These are phyloP conservation scores for Paecilomyces dactylethromorphus DNA, from an alignment of 2,329 filamentous ascomycete genomes.

Conservation along the genomic window DNA sequence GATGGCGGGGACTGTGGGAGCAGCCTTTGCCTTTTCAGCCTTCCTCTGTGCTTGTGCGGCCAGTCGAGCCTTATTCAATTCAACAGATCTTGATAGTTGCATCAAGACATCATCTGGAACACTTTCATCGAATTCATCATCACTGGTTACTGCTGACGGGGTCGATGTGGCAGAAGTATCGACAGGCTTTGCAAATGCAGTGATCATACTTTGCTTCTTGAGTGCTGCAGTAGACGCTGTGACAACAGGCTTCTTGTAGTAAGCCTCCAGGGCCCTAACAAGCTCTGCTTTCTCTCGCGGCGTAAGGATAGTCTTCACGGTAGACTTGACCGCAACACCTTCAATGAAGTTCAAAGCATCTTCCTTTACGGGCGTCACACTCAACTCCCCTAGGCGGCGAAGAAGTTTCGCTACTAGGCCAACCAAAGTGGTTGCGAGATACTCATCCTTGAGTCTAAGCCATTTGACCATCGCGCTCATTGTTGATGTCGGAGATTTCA, in stretches of 20 bases:
- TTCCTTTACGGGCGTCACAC: slow-evolving; percentile 59
- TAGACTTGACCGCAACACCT: slow-evolving; percentile 46
- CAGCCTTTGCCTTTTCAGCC: slow-evolving; percentile 14
- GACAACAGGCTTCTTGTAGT: slow-evolving; percentile 39
- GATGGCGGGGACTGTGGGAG: slow-evolving; percentile 14
- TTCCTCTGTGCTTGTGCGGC: slow-evolving; percentile 23
- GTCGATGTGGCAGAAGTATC: slow-evolving; percentile 29
- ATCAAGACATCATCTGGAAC: slow-evolving; percentile 35
- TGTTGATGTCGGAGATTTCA: slow-evolving; percentile 59
- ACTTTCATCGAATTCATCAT: slow-evolving; percentile 37
- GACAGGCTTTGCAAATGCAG: slow-evolving; percentile 30
- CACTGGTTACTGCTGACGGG: slow-evolving; percentile 19
- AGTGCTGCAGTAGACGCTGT: slow-evolving; percentile 33
- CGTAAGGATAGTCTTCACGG: slow-evolving; percentile 71
- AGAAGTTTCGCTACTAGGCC: slow-evolving; percentile 79
- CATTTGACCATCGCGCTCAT: slow-evolving; percentile 72
- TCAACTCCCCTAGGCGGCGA: slow-evolving; percentile 68
- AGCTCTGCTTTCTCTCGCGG: slow-evolving; percentile 81
- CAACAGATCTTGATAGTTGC: slow-evolving; percentile 35
- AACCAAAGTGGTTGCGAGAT: slow-evolving; percentile 75
- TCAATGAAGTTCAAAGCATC: slow-evolving; percentile 59
- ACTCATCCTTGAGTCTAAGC: slow-evolving; percentile 82
- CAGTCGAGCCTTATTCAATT: slow-evolving; percentile 34
- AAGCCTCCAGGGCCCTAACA: slow-evolving; percentile 52
- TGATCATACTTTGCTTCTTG: slow-evolving; percentile 39